Conservation (phyloP, 1,284 basidiomycete genomes). For the Moniliophthora roreri region DNA sequence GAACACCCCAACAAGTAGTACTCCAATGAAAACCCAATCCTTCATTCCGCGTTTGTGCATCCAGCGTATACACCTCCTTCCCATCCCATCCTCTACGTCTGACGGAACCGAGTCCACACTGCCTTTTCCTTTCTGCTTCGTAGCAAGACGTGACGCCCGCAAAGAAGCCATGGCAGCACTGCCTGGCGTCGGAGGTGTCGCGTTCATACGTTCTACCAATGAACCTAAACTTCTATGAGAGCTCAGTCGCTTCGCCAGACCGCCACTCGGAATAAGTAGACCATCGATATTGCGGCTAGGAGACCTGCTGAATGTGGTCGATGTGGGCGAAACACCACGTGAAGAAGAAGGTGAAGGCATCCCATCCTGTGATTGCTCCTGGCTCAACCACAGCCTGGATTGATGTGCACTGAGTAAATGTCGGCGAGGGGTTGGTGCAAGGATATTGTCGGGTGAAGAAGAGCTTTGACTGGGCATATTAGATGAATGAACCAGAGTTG, state of each 20-base stretch:
- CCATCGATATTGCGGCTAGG: constrained; percentile 11
- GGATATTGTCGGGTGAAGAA: constrained; percentile 37
- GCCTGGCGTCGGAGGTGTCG: constrained; percentile 27
- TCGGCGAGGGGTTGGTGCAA: constrained; percentile 56
- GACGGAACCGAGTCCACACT: constrained; percentile 8
- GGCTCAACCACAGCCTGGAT: constrained; percentile 40
- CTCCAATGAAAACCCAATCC: constrained; percentile 53
- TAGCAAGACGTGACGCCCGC: constrained; percentile 4
- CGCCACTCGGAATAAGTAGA: no score
- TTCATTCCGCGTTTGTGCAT: constrained; percentile 71
- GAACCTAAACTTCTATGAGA: constrained; percentile 22
- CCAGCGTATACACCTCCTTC: constrained; percentile 68
- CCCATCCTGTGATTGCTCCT: constrained; percentile 26
- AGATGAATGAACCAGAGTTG: background rate
- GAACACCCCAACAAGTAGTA: constrained; percentile 51
- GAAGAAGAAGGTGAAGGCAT: constrained; percentile 46
- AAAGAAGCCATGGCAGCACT: constrained; percentile 4
- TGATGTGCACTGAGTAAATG: constrained; percentile 51
- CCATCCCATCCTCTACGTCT: constrained; percentile 46
- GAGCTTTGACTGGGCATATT: constrained; percentile 7
- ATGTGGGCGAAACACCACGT: constrained; percentile 40
- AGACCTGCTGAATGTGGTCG: constrained; percentile 15
- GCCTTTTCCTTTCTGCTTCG: constrained; percentile 19
- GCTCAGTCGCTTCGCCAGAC: constrained; percentile 4
- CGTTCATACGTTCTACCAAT: constrained; percentile 32